Evolutionary conservation across 257 asterid genomes (phyloP).

Genomic region (Petunia secreta): DNA sequence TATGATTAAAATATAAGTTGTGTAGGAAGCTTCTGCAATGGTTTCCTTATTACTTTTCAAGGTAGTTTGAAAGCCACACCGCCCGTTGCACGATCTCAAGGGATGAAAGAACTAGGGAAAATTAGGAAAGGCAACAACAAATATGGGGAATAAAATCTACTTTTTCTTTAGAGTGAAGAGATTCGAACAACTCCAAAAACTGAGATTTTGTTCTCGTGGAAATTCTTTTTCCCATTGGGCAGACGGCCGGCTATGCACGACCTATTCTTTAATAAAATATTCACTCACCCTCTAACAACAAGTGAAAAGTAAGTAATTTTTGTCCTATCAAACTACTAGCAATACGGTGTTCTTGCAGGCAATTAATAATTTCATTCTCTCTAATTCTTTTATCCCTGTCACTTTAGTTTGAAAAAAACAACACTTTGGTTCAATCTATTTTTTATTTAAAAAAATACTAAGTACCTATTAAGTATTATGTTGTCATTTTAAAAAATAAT

Average conservation of each 20-base stretch:
- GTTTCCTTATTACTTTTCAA: slow-evolving; percentile 19
- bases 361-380: too few relatives aligned
- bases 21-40: slow-evolving; percentile 15
- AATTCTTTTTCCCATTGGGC: slow-evolving; percentile 25
- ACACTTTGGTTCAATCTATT: too few relatives aligned
- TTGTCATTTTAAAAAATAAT: too few relatives aligned
- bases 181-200: slow-evolving; percentile 28
- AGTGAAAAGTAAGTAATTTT: slow-evolving; percentile 38
- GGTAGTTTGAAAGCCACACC: slow-evolving; percentile 36
- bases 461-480: too few relatives aligned
- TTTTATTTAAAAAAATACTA: too few relatives aligned
- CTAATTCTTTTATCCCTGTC: too few relatives aligned
- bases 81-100: slow-evolving; percentile 52
- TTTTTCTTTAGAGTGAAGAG: slow-evolving; percentile 26
- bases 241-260: slow-evolving; percentile 58
- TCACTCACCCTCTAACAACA: neutral
- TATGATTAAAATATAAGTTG: neutral
- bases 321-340: slow-evolving; percentile 21
- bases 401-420: too few relatives aligned
- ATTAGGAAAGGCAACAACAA: neutral
- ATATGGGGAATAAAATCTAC: slow-evolving; percentile 36
- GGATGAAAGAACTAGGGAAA: neutral
- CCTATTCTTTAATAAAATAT: slow-evolving; percentile 9
- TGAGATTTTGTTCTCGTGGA: slow-evolving; percentile 53
- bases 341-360: too few relatives aligned